Evolutionary conservation across 2,329 filamentous ascomycete genomes (phyloP), one percentile per base, ranked within the genome.

Genomic region (Colletotrichum gigasporum): DNA sequence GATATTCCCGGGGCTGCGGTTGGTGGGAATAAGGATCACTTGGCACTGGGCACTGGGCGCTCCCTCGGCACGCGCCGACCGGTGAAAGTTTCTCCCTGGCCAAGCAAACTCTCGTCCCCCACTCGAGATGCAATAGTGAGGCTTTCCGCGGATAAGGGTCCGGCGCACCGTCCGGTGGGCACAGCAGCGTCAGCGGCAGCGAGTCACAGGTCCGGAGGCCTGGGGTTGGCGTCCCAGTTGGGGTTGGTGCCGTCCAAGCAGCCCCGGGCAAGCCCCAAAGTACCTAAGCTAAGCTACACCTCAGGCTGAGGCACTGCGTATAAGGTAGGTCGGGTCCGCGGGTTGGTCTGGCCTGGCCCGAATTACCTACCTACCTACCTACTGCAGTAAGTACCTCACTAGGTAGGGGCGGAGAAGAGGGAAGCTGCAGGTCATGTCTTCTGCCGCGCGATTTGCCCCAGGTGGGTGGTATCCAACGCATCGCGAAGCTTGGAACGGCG

Each of bases 401-500:
- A n/a, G n/a, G n/a, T n/a, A n/a, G n/a, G n/a, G 12, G 34, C 34
- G n/a, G 12, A 14, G 34, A 10, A 37, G 41, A 22, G 41, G 22
- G 22, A 28, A 24, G 42, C 4, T n/a, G 20, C 5, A n/a, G 20
- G 14, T 45, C 53, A 14, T 30, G 35, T n/a, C 26, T 41, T n/a
- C 28, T 51, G 54, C 42, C 37, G 61, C 55, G 47, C 32, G 4
- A 39, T 37, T 16, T 59, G 44, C 61, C 24, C 26, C 32, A 18
- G 54, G 39, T 34, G 47, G 54, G 39, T 62, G 52, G 52, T 26
- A 57, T 62, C 35, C 30, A 26, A 7, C 18, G 26, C 12, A 61
- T 56, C 20, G 26, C 18, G 28, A 57, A 37, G 54, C 26, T 16
- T 30, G 42, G 32, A 28, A 37, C n/a, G 16, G 39, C 32, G 52